Evolutionary conservation across 257 asterid genomes (phyloP).

Genomic region (Solanum okadae): DNA sequence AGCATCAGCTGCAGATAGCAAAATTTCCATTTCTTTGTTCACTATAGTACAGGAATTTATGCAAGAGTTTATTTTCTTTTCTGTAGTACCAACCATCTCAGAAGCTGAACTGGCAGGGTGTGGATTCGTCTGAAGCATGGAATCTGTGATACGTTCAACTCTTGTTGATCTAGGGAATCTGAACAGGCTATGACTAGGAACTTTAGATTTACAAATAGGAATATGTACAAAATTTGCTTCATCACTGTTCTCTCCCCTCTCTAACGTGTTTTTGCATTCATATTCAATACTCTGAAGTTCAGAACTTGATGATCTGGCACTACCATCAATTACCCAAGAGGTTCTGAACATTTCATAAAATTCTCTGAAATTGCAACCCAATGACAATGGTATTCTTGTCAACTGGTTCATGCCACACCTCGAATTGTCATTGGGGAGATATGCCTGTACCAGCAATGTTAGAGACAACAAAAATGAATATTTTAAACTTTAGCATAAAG

Average conservation of each 20-base stretch:
- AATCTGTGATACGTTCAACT: slow-evolving; percentile 9
- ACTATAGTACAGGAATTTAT: slow-evolving; percentile 17
- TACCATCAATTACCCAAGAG: slow-evolving; percentile 7
- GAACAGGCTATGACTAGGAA: slow-evolving; percentile 5
- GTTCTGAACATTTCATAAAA: slow-evolving; percentile 3
- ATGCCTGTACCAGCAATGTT: slow-evolving; percentile 23
- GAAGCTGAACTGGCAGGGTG: slow-evolving; percentile 5
- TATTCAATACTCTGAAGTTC: slow-evolving; percentile 7
- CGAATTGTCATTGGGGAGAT: background rate
- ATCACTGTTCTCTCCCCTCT: slow-evolving; percentile 1
- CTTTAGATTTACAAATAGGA: slow-evolving; percentile 4
- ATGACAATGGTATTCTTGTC: slow-evolving; percentile 11
- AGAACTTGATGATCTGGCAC: slow-evolving; percentile 8
- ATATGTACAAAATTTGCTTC: slow-evolving; percentile 9
- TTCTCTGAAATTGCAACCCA: slow-evolving; percentile 10
- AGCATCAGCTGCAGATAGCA: slow-evolving; percentile 15
- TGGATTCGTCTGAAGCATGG: slow-evolving; percentile 18
- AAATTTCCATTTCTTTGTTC: slow-evolving; percentile 18
- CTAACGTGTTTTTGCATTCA: slow-evolving; percentile 4
- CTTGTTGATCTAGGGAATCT: background rate
- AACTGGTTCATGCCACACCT: background rate
- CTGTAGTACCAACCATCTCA: slow-evolving; percentile 12
- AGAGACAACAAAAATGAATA: background rate
- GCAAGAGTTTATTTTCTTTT: slow-evolving; percentile 4
- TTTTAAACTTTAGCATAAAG: background rate